Evolutionary conservation across 2,329 filamentous ascomycete genomes (phyloP).

Genomic region (Pseudopyricularia javanii): DNA sequence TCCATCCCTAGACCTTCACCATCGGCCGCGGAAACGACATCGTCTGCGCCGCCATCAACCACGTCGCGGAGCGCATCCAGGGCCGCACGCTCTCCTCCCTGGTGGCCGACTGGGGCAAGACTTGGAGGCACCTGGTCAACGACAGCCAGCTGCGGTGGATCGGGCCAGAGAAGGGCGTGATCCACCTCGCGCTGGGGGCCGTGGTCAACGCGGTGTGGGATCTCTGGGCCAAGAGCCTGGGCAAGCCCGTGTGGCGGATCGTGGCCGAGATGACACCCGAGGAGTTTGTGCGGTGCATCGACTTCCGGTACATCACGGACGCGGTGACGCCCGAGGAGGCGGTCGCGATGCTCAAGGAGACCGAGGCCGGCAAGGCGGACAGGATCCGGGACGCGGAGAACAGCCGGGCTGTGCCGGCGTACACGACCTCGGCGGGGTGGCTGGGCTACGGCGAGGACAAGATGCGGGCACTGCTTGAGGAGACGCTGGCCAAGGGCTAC

Average conservation of each 20-base stretch:
- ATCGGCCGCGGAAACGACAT: conserved; percentile 88
- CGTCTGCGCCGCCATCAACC: conserved; percentile 71
- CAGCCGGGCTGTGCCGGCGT: conserved; percentile 71
- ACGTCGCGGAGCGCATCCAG: conserved; percentile 64
- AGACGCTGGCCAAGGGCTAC: conserved; percentile 69
- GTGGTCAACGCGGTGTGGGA: conserved; percentile 92
- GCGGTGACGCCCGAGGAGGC: conserved; percentile 83
- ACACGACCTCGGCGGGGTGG: conserved; percentile 86
- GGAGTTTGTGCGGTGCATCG: conserved; percentile 77
- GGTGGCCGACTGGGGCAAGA: conserved; percentile 71
- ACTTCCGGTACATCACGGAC: conserved; percentile 91
- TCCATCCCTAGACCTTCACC: conserved; percentile 50
- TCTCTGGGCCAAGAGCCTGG: conserved; percentile 79
- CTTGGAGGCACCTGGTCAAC: conserved; percentile 83
- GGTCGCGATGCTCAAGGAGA: conserved; percentile 53
- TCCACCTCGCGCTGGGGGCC: conserved; percentile 79
- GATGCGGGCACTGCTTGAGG: conserved; percentile 61
- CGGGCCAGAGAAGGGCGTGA: conserved; percentile 86
- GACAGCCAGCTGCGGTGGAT: conserved; percentile 91
- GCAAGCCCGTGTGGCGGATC: conserved; percentile 83
- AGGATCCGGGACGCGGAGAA: conserved; percentile 63
- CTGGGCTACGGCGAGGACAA: conserved; percentile 83
- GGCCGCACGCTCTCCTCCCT: conserved; percentile 67
- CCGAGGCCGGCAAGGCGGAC: conserved; percentile 55
- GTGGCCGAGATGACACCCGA: conserved; percentile 83